Conservation (phyloP, 140 eudicot genomes). For the Bidens hawaiensis region DNA sequence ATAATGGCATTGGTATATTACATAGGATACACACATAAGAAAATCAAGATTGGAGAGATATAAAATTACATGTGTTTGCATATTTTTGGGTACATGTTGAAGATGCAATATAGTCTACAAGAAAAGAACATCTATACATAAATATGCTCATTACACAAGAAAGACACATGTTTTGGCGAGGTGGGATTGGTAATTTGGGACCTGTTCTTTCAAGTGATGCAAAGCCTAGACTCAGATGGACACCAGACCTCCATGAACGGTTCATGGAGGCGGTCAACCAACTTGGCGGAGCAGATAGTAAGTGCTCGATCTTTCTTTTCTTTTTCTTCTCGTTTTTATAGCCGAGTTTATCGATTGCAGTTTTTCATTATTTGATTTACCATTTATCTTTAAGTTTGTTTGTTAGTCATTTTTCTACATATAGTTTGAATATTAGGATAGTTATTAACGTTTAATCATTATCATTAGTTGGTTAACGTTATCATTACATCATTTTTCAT, state of each 20-base stretch:
- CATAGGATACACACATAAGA: no score
- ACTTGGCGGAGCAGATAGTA: conserved; percentile 97
- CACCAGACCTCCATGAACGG: conserved; percentile 83
- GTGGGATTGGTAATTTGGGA: conserved; percentile 59
- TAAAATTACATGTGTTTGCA: not conserved
- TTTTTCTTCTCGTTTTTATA: no score
- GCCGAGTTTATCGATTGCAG: no score
- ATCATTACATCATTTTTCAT: no score
- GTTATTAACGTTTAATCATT: no score
- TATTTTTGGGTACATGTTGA: conserved; percentile 17
- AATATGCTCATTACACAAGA: conserved; percentile 52
- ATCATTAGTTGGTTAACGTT: no score
- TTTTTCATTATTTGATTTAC: no score
- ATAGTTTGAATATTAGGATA: no score
- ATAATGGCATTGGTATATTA: conserved; percentile 19
- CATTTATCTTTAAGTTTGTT: no score
- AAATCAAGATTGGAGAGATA: no score
- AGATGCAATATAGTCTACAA: conserved; percentile 52
- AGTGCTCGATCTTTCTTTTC: conserved; percentile 18
- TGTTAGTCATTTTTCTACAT: no score
- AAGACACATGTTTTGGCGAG: conserved; percentile 71
- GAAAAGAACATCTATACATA: conserved; percentile 34
- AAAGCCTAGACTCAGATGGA: conserved; percentile 96
- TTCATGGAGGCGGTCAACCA: conserved; percentile 91
- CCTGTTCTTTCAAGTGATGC: conserved; percentile 96